A percentile compares a stretch with the other conserved stretches of the same genome.
phyloP scores from a whole-genome alignment of 2,329 filamentous ascomycete species.

The Pseudogymnoascus sp. region DNA sequence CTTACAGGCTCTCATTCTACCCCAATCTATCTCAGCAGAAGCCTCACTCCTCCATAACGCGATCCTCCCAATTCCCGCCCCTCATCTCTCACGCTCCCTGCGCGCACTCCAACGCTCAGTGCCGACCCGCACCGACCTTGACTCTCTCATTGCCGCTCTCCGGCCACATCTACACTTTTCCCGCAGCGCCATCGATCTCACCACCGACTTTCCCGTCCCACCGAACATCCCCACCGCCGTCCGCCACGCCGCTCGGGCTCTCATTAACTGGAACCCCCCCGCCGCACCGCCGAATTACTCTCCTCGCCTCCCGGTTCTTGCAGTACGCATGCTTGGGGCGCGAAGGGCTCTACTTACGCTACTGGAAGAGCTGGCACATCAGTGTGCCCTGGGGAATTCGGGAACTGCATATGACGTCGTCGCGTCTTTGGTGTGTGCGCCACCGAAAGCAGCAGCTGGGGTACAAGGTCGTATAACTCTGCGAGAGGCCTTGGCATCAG shows the following conservation, averaged over 20 bases:
- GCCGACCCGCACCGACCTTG: slow-evolving; percentile 61
- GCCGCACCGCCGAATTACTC: slow-evolving; percentile 61
- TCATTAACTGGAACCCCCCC: slow-evolving; percentile 61
- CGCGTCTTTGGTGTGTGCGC: slow-evolving; percentile 61
- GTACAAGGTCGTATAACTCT: slow-evolving; percentile 26
- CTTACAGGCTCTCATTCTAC: slow-evolving; percentile 64
- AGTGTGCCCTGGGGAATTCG: slow-evolving; percentile 52
- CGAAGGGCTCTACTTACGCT: slow-evolving; percentile 53
- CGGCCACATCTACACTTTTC: slow-evolving; percentile 50
- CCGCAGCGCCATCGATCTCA: slow-evolving; percentile 41
- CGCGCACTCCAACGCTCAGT: slow-evolving; percentile 59
- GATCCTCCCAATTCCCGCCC: slow-evolving; percentile 64
- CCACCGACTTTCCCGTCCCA: background rate
- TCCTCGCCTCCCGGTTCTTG: slow-evolving; percentile 60
- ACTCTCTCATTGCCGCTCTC: slow-evolving; percentile 60
- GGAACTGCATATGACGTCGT: slow-evolving; percentile 62
- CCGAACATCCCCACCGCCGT: slow-evolving; percentile 49
- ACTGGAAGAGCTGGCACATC: slow-evolving; percentile 59
- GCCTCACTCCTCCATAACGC: slow-evolving; percentile 62
- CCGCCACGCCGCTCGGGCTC: slow-evolving; percentile 52
- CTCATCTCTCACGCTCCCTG: slow-evolving; percentile 60
- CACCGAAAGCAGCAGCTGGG: slow-evolving; percentile 30
- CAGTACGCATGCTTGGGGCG: slow-evolving; percentile 54
- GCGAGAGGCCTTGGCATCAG: slow-evolving; percentile 23
- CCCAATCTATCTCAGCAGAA: slow-evolving; percentile 63